Evolutionary conservation across 1,284 basidiomycete genomes (phyloP), one percentile per base, ranked within the genome.

Genomic region (Ganoderma boninense): DNA sequence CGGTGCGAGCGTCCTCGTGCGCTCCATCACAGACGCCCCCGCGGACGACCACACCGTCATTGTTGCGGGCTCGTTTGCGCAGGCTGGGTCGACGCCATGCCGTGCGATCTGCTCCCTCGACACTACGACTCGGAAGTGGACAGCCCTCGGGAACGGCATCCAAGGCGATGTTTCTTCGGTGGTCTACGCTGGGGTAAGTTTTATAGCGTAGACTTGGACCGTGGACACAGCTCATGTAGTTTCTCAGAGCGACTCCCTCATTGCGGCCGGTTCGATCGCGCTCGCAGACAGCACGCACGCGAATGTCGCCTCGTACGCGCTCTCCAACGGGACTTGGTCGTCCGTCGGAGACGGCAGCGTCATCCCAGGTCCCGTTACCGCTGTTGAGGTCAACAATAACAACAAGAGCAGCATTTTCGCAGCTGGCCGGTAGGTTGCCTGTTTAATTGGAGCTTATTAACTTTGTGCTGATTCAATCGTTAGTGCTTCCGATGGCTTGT

Each of bases 361-460:
- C 63, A 85, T 98, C 18, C 95, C 96, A 59, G 97, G 97, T 2
- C 95, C 96, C 1, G 95, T 97, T 0, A 94, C 95, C 10, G 96
- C 97, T 16, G 81, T 98, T 65, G 93, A 92, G 67, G 92, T 97
- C 65, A 95, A 99, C 80, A 86, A 93, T 74, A 87, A 89, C 42
- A 95, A 98, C 78, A 81, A 83, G 0, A 93, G 90, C 74, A 97
- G 94, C 77, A 89, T 99, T 74, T 99, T 97, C 78, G 95, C 94
- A 59, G 95, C 96, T 57, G 97, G 97, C 69, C 88, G 89, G 90
- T 94, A 72, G 77, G 89, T 81, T 5, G 8, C 43, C 14, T n/a
- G 14, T 42, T 52, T 4, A 18, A 23, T 0, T 16, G 18, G 7
- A 3, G 8, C 16, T 23, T 26, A 11, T 16, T 54, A 4, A 26